These are phyloP conservation scores for Globomyces sp. DNA, from an alignment of 371 early-diverging fungal genomes.

Conservation along the genomic window DNA sequence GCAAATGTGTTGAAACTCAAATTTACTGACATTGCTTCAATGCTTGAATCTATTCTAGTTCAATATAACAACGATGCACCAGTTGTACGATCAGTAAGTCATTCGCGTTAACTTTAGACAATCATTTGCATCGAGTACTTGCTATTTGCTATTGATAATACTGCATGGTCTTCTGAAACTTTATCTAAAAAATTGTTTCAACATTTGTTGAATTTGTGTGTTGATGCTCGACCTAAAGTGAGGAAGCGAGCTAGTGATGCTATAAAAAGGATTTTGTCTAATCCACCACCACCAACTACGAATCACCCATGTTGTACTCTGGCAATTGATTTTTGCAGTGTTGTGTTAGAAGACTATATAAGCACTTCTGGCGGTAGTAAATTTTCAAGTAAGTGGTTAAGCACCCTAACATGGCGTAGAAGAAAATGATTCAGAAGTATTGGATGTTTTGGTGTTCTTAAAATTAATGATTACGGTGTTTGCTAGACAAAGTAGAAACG, in stretches of 20 bases:
- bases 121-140: constrained; percentile 78
- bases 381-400: constrained; percentile 18
- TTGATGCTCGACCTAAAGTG: constrained; percentile 87
- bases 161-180: constrained; percentile 63
- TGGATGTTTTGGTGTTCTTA: constrained; percentile 76
- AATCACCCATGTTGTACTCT: constrained; percentile 77
- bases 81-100: constrained; percentile 59
- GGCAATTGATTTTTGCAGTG: constrained; percentile 70
- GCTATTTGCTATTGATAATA: constrained; percentile 75
- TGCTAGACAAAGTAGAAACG: constrained; percentile 61
- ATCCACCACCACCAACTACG: constrained; percentile 71
- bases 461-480: constrained; percentile 68
- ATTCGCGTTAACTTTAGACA: constrained; percentile 26
- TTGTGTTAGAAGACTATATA: constrained; percentile 62
- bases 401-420: constrained; percentile 62
- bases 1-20: constrained; percentile 64
- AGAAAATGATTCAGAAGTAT: constrained; percentile 43
- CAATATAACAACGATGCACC: constrained; percentile 68
- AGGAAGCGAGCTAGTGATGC: constrained; percentile 87
- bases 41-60: constrained; percentile 59
- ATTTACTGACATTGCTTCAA: constrained; percentile 57
- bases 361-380: no score
- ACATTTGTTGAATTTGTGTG: constrained; percentile 68
- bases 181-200: constrained; percentile 69
- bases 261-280: constrained; percentile 61